Conservation (phyloP, 129 eudicot species). For the Arctium minus region DNA sequence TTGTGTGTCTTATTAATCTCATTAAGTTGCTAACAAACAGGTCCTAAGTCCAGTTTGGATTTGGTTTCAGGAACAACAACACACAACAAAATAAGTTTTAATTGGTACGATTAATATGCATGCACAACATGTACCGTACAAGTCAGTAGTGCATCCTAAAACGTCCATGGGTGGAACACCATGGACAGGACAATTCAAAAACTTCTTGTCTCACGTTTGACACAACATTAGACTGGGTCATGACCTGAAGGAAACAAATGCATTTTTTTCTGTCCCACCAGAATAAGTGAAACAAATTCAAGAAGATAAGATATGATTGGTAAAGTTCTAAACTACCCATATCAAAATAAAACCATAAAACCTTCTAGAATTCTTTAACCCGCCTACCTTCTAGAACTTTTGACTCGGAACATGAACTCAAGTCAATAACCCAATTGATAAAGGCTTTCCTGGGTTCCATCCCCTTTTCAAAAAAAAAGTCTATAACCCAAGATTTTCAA, state of each 20-base stretch:
- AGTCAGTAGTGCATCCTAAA: neutral
- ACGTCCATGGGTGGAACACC: neutral
- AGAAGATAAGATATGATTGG: neutral
- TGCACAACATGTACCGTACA: neutral
- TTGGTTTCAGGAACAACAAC: neutral
- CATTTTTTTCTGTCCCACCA: neutral
- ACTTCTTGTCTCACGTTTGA: neutral
- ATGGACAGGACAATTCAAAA: neutral
- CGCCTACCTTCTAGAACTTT: too few relatives aligned
- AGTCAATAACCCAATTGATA: too few relatives aligned
- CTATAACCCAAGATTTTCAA: neutral
- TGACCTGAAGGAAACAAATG: neutral
- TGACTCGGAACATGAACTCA: too few relatives aligned
- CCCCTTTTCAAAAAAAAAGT: neutral
- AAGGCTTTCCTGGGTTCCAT: too few relatives aligned
- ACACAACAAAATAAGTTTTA: neutral
- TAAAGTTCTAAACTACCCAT: neutral
- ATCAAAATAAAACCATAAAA: neutral
- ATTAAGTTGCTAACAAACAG: neutral
- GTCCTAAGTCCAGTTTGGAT: slow-evolving; percentile 12
- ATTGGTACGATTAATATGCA: neutral
- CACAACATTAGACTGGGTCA: neutral
- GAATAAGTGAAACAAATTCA: neutral
- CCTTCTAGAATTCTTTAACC: neutral
- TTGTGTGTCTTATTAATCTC: too few relatives aligned